Evolutionary conservation across 2,329 filamentous ascomycete genomes (phyloP), one percentile per base, ranked within the genome.

Genomic region (Fusarium sp.): DNA sequence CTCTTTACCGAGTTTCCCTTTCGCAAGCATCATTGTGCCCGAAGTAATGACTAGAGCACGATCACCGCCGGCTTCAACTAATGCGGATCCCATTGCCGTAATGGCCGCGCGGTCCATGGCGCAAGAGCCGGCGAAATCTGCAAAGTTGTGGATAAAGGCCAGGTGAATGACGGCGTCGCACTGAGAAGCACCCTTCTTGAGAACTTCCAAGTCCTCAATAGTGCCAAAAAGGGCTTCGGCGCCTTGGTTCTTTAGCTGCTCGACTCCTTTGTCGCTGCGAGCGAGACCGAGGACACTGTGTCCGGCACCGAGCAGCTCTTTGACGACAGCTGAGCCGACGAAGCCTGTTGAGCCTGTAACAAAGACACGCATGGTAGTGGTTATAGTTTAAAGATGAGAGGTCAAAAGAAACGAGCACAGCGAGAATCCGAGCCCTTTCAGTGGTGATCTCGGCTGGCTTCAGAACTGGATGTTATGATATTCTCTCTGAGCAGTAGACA

Each of bases 381-480:
- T 2, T 49, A 2, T 49, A 0, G 15, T 5, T 18, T 49, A 2
- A 2, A 13, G 17, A 3, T 9, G 23, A 23, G 6, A 12, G 7
- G 5, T 13, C 7, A 6, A 7, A 3, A 2, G 3, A 6, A 23
- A 18, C 30, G 10, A 30, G 10, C 8, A 2, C 30, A 30, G 10
- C 3, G 30, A 30, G 30, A 30, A 30, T 30, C 10, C 17, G 46
- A 18, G 2, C 7, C 11, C 7, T 33, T 23, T 8, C 32, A 23
- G 23, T 35, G 2, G 17, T 5, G 7, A 18, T 13, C 2, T 7
- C 30, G 26, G 2, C n/a, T 15, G 9, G 7, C 0, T 8, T 30
- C 30, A 15, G 18, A 32, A 7, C 27, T 32, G 44, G 26, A 14
- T 9, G 42, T 3, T 18, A 12, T 45, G 40, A 26, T 32, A 30